Base-by-base conservation (phyloP, 306 rosid genomes). In the Gastrolobium villosum region DNA sequence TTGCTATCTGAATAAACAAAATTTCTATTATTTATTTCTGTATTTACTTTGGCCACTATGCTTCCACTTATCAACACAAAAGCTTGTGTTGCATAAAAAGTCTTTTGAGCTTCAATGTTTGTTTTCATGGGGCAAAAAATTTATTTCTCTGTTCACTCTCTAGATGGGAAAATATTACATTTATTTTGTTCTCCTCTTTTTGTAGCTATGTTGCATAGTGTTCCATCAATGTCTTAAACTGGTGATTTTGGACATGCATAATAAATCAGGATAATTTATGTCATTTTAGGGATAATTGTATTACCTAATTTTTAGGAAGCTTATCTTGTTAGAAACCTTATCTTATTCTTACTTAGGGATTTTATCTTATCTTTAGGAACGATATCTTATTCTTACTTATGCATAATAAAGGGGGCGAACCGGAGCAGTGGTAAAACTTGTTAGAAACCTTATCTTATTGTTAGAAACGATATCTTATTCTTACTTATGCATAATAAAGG, bases 1-100 rank as follows among this genome's bases (percentile, higher is more conserved):
- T 67, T 67, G 3, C 34, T 37, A 36, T 68, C 44, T 49, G 26
- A 50, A 50, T 50, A 14, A 70, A 34, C 34, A 49, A 45, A 28
- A 31, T 32, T 68, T 48, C 32, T 60, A n/a, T 37, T 7, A 48
- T 64, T 64, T 49, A 60, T 70, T 32, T 35, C 5, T 70, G 35
- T 5, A 61, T 36, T 61, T 6, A 34, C 43, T n/a, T 34, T 68
- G 60, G 60, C 61, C 7, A 1, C 60, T 39, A 37, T 48, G 49
- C 46, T 49, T 70, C 75, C 61, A 34, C 14, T 62, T 36, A 34
- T 70, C n/a, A 32, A 4, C 14, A 13, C 34, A 49, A 8, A 65
- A 34, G 32, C 61, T 49, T 69, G 74, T 46, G 45, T 32, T n/a
- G 36, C 3, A 28, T 65, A 15, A 36, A 64, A 39, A 8, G 3